Evolutionary conservation across 1,284 basidiomycete species (phyloP), one percentile per base, ranked within the genome.

Genomic region (Xanthoconium separans): DNA sequence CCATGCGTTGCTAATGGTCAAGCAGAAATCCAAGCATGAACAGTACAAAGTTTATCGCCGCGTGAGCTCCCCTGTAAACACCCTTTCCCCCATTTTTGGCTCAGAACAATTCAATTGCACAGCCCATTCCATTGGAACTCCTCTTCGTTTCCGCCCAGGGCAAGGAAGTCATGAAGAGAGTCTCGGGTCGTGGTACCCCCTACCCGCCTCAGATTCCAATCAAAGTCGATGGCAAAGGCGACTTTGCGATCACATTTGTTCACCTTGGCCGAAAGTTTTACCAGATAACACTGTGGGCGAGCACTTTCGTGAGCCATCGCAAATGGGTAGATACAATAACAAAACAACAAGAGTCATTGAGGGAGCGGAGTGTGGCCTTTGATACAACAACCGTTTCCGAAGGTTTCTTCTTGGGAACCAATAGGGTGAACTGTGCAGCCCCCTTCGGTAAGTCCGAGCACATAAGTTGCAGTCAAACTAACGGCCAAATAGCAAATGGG

Each of bases 101-200:
- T 41, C 15, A 44, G 27, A 47, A 57, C 54, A 47, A 16, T 47
- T 44, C 22, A 37, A 34, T 31, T 48, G 12, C 13, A 44, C 37
- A 94, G 91, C 97, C 97, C 1, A 98, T 99, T 61, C 97, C 97
- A 1, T 82, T 99, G 41, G 97, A 99, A 68, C 81, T 99, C 2
- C 83, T 99, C 16, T 82, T 92, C 47, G 83, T 98, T 53, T 85
- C 89, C 2, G 85, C 90, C 1, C 67, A 65, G 66, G 67, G 22
- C 70, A 77, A 65, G 70, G 69, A 75, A 0, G 68, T 84, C 6
- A 70, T 75, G 18, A 80, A 78, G 59, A 75, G 73, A 53, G 69
- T 69, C n/a, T 80, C 79, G 59, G 82, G 74, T 59, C 89, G 83
- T 63, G 77, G 80, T 52, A 79, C 65, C 24, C 62, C 73, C n/a